phyloP scores from a whole-genome alignment of 192 early-diverging fungal species.

The Thamnidium elegans region DNA sequence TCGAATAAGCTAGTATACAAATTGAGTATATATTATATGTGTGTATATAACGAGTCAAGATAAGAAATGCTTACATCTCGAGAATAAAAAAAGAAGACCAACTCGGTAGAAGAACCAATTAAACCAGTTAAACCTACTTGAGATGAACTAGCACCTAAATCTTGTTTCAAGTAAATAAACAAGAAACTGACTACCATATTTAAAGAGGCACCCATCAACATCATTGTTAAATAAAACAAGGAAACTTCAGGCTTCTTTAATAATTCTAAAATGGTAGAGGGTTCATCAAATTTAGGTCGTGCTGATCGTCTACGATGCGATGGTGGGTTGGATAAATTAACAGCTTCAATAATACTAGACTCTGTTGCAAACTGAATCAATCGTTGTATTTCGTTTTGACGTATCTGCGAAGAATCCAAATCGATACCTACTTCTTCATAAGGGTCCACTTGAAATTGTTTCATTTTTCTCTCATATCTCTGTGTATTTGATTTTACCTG shows the following conservation, averaged over 20 bases:
- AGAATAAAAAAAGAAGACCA: slow-evolving; percentile 46
- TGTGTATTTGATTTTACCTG: neutral
- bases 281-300: slow-evolving; percentile 5
- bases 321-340: slow-evolving; percentile 32
- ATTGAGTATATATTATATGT: slow-evolving; percentile 1
- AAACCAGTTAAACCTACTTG: slow-evolving; percentile 43
- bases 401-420: slow-evolving; percentile 23
- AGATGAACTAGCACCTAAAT: slow-evolving; percentile 42
- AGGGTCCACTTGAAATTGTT: neutral
- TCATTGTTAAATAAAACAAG: slow-evolving; percentile 41
- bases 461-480: neutral
- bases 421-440: slow-evolving; percentile 24
- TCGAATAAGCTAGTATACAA: slow-evolving; percentile 38
- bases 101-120: slow-evolving; percentile 38
- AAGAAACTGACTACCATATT: slow-evolving; percentile 43
- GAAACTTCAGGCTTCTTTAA: slow-evolving; percentile 33
- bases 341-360: slow-evolving; percentile 38
- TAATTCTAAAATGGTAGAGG: slow-evolving; percentile 33
- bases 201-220: slow-evolving; percentile 45
- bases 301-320: slow-evolving; percentile 14
- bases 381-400: slow-evolving; percentile 37
- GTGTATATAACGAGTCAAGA: neutral
- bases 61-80: slow-evolving; percentile 36
- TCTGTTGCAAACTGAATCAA: slow-evolving; percentile 41
- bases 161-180: slow-evolving; percentile 42